Conservation (phyloP, 1,284 basidiomycete species). For the Termitomyces sp. region DNA sequence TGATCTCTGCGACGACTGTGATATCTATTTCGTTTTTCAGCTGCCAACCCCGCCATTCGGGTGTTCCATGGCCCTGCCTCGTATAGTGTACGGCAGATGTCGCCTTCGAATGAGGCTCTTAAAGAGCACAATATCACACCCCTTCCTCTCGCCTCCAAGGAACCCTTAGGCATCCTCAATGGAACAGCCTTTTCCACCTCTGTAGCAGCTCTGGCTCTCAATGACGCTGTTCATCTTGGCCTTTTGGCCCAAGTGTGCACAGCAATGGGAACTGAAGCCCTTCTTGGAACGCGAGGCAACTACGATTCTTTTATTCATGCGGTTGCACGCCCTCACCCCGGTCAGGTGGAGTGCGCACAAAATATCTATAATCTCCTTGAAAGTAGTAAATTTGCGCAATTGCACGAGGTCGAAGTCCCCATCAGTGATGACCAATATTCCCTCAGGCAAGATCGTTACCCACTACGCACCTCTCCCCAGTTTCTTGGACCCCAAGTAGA, state of each 20-base stretch:
- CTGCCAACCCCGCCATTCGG: constrained; percentile 72
- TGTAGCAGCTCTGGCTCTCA: constrained; percentile 61
- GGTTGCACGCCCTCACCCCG: constrained; percentile 78
- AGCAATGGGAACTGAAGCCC: constrained; percentile 81
- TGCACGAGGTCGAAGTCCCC: constrained; percentile 42
- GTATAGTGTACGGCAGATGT: constrained; percentile 48
- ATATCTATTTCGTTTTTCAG: constrained; percentile 16
- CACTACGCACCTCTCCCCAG: constrained; percentile 78
- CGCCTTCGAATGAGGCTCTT: constrained; percentile 61
- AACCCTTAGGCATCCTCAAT: constrained; percentile 79
- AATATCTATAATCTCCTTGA: constrained; percentile 65
- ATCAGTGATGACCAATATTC: constrained; percentile 62
- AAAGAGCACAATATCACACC: constrained; percentile 59
- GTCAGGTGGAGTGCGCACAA: constrained; percentile 73
- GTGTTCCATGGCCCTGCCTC: constrained; percentile 55
- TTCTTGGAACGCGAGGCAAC: constrained; percentile 65
- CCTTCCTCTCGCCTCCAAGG: constrained; percentile 72
- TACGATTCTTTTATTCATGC: constrained; percentile 81
- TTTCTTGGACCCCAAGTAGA: constrained; percentile 86
- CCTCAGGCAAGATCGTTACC: constrained; percentile 64
- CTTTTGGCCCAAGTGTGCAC: constrained; percentile 75
- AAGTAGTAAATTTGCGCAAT: constrained; percentile 62
- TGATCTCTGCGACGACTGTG: background rate
- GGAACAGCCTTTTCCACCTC: constrained; percentile 81
- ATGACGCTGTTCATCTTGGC: constrained; percentile 69